Percentiles rank a stretch among this genome's conserved stretches.
phyloP scores from a whole-genome alignment of 805 yeast genomes.

The Zygosaccharomyces bisporus region DNA sequence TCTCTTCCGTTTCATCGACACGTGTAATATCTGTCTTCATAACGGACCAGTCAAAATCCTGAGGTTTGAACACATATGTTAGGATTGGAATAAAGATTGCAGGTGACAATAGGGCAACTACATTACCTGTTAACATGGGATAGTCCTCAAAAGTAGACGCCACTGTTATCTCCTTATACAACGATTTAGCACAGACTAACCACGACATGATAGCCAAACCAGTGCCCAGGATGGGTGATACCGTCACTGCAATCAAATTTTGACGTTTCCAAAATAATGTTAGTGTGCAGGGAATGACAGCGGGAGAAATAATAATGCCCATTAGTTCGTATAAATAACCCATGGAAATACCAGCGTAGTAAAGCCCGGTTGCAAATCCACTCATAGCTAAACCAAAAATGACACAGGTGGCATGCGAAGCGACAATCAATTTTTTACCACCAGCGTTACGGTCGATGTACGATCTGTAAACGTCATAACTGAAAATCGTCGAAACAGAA shows the following conservation, averaged over 20 bases:
- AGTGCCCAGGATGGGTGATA: conserved; percentile 78
- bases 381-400: conserved; percentile 64
- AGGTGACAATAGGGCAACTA: conserved; percentile 77
- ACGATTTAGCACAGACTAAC: conserved; percentile 48
- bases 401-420: conserved; percentile 66
- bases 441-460: conserved; percentile 76
- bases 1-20: conserved; percentile 70
- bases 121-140: conserved; percentile 87
- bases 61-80: conserved; percentile 61
- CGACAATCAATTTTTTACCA: conserved; percentile 65
- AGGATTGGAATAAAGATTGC: conserved; percentile 60
- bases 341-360: conserved; percentile 79
- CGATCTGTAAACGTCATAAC: conserved; percentile 80
- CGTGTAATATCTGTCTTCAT: conserved; percentile 53
- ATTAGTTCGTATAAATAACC: conserved; percentile 83
- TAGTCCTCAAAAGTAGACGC: conserved; percentile 71
- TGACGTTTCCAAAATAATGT: conserved; percentile 62
- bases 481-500: conserved; percentile 79
- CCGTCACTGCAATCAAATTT: conserved; percentile 63
- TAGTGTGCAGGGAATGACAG: conserved; percentile 72
- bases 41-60: conserved; percentile 67
- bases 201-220: conserved; percentile 68
- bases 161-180: conserved; percentile 43
- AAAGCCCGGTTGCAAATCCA: conserved; percentile 76
- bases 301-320: conserved; percentile 87